Evolutionary conservation across 2,329 filamentous ascomycete genomes (phyloP).

Genomic region (Zasmidium citrigriseum): DNA sequence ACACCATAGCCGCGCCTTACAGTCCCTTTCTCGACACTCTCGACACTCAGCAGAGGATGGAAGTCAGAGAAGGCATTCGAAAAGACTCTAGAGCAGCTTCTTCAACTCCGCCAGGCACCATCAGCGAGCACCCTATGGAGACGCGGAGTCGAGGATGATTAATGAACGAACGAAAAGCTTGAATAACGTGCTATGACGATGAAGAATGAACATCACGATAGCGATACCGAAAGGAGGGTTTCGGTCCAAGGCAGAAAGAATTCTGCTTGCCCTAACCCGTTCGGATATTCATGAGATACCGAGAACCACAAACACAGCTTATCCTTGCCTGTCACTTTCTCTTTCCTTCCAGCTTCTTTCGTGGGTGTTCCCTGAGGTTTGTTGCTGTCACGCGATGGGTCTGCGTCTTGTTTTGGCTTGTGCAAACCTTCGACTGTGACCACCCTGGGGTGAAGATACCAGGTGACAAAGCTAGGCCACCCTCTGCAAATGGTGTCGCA

Average conservation of each 20-base stretch:
- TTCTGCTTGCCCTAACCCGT: no score
- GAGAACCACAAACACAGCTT: not conserved
- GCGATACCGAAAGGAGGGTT: no score
- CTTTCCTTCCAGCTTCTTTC: not conserved
- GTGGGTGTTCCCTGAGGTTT: no score
- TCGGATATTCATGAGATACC: no score
- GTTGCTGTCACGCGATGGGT: no score
- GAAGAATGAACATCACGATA: not conserved
- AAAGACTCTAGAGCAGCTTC: slow-evolving; percentile 26
- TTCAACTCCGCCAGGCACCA: slow-evolving; percentile 21
- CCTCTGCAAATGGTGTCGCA: no score
- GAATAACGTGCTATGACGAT: not conserved
- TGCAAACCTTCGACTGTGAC: no score
- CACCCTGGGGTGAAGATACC: no score
- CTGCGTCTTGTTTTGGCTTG: no score
- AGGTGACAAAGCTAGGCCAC: no score
- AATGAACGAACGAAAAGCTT: not conserved
- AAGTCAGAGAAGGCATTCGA: slow-evolving; percentile 7
- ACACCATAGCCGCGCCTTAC: slow-evolving; percentile 60
- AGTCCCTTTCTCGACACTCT: slow-evolving; percentile 57
- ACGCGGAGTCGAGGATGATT: slow-evolving; percentile 26
- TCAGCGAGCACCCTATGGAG: slow-evolving; percentile 33
- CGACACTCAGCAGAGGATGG: slow-evolving; percentile 13
- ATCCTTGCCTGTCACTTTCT: not conserved
- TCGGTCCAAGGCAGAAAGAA: not conserved